phyloP scores from a whole-genome alignment of 768 basidiomycete species.

The Lactarius sp. region DNA sequence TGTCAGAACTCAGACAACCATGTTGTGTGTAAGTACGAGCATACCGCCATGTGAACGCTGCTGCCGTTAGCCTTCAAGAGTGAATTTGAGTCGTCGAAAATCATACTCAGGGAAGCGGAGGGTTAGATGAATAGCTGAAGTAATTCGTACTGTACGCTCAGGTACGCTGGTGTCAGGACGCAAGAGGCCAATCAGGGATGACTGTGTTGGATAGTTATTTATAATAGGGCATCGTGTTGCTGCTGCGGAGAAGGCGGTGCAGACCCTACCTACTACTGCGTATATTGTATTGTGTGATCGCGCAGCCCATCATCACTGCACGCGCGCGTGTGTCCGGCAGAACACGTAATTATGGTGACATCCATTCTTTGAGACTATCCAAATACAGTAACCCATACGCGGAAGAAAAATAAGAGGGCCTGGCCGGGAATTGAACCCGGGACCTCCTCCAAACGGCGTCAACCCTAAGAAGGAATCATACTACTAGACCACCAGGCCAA shows the following conservation, averaged over 20 bases:
- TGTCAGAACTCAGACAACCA: neutral
- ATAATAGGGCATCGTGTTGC: too few relatives aligned
- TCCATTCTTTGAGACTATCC: too few relatives aligned
- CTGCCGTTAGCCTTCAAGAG: neutral
- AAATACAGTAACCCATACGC: too few relatives aligned
- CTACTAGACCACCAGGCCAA: constrained; percentile 26
- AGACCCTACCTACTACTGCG: too few relatives aligned
- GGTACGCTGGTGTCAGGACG: neutral
- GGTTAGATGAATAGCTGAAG: neutral
- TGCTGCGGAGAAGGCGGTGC: too few relatives aligned
- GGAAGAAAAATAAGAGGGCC: constrained; percentile 39
- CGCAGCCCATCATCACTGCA: too few relatives aligned
- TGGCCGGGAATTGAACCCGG: constrained; percentile 86
- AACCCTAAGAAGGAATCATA: constrained; percentile 26
- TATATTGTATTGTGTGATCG: too few relatives aligned
- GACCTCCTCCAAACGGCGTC: constrained; percentile 60
- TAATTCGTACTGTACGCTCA: neutral
- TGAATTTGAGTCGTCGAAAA: neutral
- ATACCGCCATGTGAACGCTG: neutral
- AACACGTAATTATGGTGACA: too few relatives aligned
- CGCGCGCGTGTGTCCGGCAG: too few relatives aligned
- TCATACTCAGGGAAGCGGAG: neutral
- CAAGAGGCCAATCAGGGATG: neutral
- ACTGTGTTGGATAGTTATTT: neutral
- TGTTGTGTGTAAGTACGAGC: neutral